phyloP scores from a whole-genome alignment of 345 rosid species.

The Brassica carinata region DNA sequence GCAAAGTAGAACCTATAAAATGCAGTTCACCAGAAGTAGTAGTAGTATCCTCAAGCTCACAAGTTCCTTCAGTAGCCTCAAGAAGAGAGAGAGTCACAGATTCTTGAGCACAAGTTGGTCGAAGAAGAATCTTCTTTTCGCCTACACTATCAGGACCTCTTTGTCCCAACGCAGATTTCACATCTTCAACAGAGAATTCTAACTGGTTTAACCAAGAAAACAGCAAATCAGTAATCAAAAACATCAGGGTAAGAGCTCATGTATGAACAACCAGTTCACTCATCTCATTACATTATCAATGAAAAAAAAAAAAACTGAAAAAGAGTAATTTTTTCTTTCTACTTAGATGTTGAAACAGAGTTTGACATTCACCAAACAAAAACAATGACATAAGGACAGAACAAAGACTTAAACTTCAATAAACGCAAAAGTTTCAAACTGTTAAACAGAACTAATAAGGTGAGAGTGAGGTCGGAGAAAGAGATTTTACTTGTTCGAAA shows the following conservation, averaged over 20 bases:
- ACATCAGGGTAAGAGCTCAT: not conserved
- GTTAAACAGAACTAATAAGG: not conserved
- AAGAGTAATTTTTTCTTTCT: too few species aligned
- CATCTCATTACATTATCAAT: not conserved
- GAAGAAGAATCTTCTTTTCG: constrained; percentile 50
- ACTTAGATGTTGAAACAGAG: too few species aligned
- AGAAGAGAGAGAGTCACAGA: constrained; percentile 26
- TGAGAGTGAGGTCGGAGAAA: not conserved
- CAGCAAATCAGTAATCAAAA: not conserved
- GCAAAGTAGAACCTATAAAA: constrained; percentile 76
- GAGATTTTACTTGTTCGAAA: constrained; percentile 38
- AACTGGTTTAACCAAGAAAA: constrained; percentile 34
- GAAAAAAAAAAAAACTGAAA: too few species aligned
- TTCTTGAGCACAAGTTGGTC: constrained; percentile 24
- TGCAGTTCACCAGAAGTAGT: constrained; percentile 46
- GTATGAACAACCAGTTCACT: constrained; percentile 4
- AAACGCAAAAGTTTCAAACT: too few species aligned
- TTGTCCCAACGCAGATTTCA: constrained; percentile 53
- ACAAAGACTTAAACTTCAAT: too few species aligned
- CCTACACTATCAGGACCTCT: constrained; percentile 84
- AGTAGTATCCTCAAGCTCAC: constrained; percentile 9
- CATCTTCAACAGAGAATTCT: constrained; percentile 58
- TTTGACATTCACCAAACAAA: too few species aligned
- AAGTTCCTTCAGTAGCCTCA: constrained; percentile 38
- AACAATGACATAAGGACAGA: too few species aligned